Evolutionary conservation across 2,329 filamentous ascomycete species (phyloP), one percentile per base, ranked within the genome.

Genomic region (Ophiosphaerella herpotricha): DNA sequence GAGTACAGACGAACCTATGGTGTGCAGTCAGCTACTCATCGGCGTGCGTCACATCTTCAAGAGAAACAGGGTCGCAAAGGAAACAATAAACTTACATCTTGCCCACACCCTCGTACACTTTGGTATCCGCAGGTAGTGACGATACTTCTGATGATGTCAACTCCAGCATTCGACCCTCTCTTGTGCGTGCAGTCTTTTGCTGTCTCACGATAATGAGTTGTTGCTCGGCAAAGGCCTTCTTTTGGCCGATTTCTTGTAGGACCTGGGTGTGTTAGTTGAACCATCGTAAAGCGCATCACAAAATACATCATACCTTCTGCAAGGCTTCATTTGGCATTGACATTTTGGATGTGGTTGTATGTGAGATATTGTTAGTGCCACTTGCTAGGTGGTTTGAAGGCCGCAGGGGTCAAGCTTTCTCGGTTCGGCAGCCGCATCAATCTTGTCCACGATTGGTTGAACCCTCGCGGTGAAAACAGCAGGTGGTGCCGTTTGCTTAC

Each of bases 281-380:
- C 11, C 7, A 32, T 3, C 13, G 4, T 11, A 3, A 24, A 38
- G 12, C 5, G 4, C 12, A 14, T 7, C 12, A 31, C 4, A 38
- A 4, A 8, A 34, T 18, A 7, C 14, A 41, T 75, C 54, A 11
- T 71, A 93, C 93, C 87, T 97, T 96, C 73, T 96, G 90, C 58
- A 97, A 80, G 51, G 92, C 91, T 78, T 96, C 90, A 68, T 95
- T 96, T 46, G 92, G 88, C 64, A 97, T 94, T 46, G 93, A 90
- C 93, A 97, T 97, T 43, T 65, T 82, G 67, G 50, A 34, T 42
- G 31, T 35, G 18, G 33, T 48, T 58, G 39, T 50, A 55, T 48
- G 53, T 46, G 44, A 52, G 45, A 46, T 45, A 42, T 34, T 43
- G 39, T 48, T 3, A 39, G 31, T 9, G 36, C 9, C 37, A 26